Evolutionary conservation across 208 protist genomes (phyloP), one percentile per base, ranked within the genome.

Genomic region (Leishmania tarentolae): DNA sequence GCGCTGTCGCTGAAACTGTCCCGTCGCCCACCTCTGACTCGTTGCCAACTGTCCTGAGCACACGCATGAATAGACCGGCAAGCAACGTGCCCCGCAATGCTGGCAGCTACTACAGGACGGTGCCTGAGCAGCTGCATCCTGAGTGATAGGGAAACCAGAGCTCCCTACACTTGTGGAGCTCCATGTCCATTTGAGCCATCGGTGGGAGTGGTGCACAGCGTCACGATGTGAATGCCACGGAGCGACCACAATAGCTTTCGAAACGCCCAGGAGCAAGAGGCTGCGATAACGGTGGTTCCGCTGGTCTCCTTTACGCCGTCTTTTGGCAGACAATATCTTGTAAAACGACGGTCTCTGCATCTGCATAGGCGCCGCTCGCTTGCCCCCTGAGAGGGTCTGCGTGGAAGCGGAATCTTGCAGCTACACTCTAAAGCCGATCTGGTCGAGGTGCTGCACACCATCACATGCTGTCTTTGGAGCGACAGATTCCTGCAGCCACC

Each of bases 391-490:
- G 50, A 76, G 24, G 72, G 70, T 21, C 71, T 88, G 73, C 79
- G 76, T 28, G 53, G 70, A 37, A 74, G 73, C 40, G 82, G 79
- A 24, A 78, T 90, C 8, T 87, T 88, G 79, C 86, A 84, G 17
- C 53, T 90, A 63, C 78, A 82, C 59, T 83, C 87, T 31, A 85
- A 83, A 28, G 77, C 82, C 31, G 83, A 82, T 21, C 78, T 92
- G 40, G 88, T 92, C 65, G 81, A 86, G 82, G 65, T 92, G 13
- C 71, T 92, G n/a, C 77, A 80, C 72, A 84, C 85, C n/a, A 81
- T 85, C 47, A 80, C 85, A 57, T 85, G 85, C 42, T 81, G 85
- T 15, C 74, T 78, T 11, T 88, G 75, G 77, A 79, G 75, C n/a
- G 78, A 85, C 72, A 78, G 46, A 35, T 68, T 65, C 40, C 81